Evolutionary conservation across 345 rosid species (phyloP), one percentile per base, ranked within the genome.

Genomic region (Bretschneidera sinensis): DNA sequence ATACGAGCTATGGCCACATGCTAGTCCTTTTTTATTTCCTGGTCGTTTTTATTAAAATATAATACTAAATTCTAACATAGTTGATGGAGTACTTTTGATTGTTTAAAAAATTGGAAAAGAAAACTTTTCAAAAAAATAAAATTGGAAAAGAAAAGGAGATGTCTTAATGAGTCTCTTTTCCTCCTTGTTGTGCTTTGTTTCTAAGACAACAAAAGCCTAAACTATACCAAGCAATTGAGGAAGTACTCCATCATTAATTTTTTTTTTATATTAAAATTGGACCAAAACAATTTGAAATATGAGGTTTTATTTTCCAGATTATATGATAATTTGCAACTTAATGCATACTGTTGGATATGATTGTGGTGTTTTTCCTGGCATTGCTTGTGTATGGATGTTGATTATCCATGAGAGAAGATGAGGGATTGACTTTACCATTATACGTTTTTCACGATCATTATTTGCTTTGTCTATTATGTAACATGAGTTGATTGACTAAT

Each of bases 1-100:
- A 15, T 33, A 28, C 31, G 17, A 47, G n/a, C n/a, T n/a, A 21
- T 68, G 67, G 51, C 61, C 66, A n/a, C 60, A 52, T 24, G 2
- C 31, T 53, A 35, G 21, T 53, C n/a, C 17, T 54, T 49, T 11
- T 7, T 16, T 17, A 53, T n/a, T n/a, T 33, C 17, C 31, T 25
- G 39, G 61, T 34, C 24, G 16, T 6, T 57, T 20, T 53, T 63
- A 2, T n/a, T n/a, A n/a, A n/a, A n/a, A n/a, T n/a, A n/a, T n/a
- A n/a, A n/a, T n/a, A n/a, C n/a, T n/a, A 0, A 16, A 1, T 9
- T 14, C 16, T 13, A 28, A n/a, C 24, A 45, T 33, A 4, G 21
- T 55, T 18, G 54, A 6, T 20, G 1, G 21, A 57, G 16, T 21
- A 18, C 48, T 9, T n/a, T n/a, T n/a, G n/a, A n/a, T n/a, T n/a